Evolutionary conservation across 768 basidiomycete species (phyloP), one percentile per base, ranked within the genome.

Genomic region (Rhizopogon roseolus): DNA sequence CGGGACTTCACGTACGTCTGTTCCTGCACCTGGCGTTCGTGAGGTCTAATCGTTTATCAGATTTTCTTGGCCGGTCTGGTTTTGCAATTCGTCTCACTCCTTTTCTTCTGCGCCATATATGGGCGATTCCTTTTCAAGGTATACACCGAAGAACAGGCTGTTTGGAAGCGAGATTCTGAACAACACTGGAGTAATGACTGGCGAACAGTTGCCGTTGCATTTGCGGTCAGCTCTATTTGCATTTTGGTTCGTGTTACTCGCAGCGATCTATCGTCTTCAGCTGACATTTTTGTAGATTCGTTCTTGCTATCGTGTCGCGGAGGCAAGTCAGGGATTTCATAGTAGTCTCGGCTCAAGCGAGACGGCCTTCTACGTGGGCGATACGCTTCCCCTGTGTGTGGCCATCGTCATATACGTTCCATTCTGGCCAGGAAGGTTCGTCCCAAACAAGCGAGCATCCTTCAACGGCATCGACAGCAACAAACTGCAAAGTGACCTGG

Each of bases 401-500:
- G 84, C 85, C 25, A 77, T 84, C 41, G 66, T 65, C 0, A 69
- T 81, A 13, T 87, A 85, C 59, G 69, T 79, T 16, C 60, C 72
- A 13, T 82, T 85, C 64, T 90, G 86, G 85, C 88, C 85, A 3
- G 82, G 84, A 6, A 65, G 77, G 57, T 80, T 80, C 61, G 81
- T 83, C 17, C 27, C 29, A 1, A 52, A 29, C 6, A 27, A 4
- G 14, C 14, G 22, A 48, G 36, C 36, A 19, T 34, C 46, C 19
- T 48, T 34, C 34, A 16, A 22, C 14, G 14, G 11, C 5, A 25
- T 34, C 34, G 22, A 22, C 14, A 22, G 11, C 5, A 25, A 36
- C 34, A 34, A 48, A 36, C 8, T 5, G 34, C 46, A 9, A 5
- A 7, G 14, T 9, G 14, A 14, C 22, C 45, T 22, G 14, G 46